phyloP scores from a whole-genome alignment of 352 stramenopile species.

The Blastocystis sp. region DNA sequence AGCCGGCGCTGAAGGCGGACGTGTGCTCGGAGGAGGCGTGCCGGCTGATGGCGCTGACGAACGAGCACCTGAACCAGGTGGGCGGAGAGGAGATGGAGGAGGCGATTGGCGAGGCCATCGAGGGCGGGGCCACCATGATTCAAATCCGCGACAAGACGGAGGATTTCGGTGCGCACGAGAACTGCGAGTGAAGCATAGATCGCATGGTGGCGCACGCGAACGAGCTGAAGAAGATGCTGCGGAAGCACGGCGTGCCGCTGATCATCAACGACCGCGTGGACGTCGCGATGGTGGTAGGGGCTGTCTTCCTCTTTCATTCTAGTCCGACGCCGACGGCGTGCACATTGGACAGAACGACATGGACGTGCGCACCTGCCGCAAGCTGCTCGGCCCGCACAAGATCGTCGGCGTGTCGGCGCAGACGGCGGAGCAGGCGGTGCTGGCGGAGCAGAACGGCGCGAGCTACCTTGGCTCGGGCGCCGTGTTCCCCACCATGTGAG shows the following conservation, averaged over 20 bases:
- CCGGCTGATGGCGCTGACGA: conserved; percentile 66
- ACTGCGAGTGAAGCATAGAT: not conserved
- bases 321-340: conserved; percentile 62
- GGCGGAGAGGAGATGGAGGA: conserved; percentile 53
- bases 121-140: conserved; percentile 60
- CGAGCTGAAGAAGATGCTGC: conserved; percentile 47
- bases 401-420: conserved; percentile 63
- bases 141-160: conserved; percentile 68
- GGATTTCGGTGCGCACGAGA: conserved; percentile 36
- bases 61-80: conserved; percentile 56
- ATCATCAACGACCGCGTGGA: conserved; percentile 69
- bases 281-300: conserved; percentile 62
- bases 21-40: conserved; percentile 18
- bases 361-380: conserved; percentile 2
- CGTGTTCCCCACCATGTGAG: conserved; percentile 53
- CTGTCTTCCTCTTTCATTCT: not conserved
- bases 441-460: conserved; percentile 43
- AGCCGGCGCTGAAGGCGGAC: no score
- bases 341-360: conserved; percentile 65
- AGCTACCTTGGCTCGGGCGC: conserved; percentile 60
- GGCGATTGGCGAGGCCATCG: conserved; percentile 22
- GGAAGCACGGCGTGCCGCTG: conserved; percentile 27
- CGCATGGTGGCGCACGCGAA: conserved; percentile 59
- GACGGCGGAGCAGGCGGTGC: conserved; percentile 55
- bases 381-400: conserved; percentile 37